phyloP scores from a whole-genome alignment of 1,284 basidiomycete genomes.

The Cutaneotrichosporon sp. region DNA sequence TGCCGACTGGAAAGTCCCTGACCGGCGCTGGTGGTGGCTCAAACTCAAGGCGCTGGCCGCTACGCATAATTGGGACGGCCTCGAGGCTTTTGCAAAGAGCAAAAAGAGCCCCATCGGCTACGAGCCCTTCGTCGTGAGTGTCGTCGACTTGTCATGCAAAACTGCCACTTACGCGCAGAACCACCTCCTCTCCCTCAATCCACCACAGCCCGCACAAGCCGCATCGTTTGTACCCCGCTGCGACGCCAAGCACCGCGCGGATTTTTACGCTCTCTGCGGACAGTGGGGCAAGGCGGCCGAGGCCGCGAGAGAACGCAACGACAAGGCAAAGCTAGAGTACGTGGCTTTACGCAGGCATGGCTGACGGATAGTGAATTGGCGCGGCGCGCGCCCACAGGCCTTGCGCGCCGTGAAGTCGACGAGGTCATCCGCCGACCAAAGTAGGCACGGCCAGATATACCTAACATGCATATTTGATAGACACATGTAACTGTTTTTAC shows the following conservation, averaged over 20 bases:
- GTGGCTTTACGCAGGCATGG: slow-evolving; percentile 41
- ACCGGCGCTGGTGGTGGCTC: slow-evolving; percentile 91
- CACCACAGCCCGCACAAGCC: slow-evolving; percentile 61
- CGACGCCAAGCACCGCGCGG: slow-evolving; percentile 71
- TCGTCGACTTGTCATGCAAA: too few relatives aligned
- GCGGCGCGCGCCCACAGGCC: slow-evolving; percentile 4
- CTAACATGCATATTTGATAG: not conserved
- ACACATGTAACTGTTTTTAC: not conserved
- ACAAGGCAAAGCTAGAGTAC: slow-evolving; percentile 74
- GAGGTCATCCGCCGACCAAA: slow-evolving; percentile 20
- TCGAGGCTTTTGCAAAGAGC: slow-evolving; percentile 75
- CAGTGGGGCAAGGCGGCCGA: slow-evolving; percentile 82
- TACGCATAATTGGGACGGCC: slow-evolving; percentile 72
- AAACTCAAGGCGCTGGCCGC: slow-evolving; percentile 76
- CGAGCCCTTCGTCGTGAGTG: slow-evolving; percentile 78
- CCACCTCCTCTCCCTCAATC: slow-evolving; percentile 36
- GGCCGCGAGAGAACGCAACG: slow-evolving; percentile 77
- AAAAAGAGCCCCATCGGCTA: slow-evolving; percentile 93
- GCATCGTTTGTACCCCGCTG: slow-evolving; percentile 69
- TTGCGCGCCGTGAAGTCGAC: slow-evolving; percentile 15
- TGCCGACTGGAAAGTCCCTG: slow-evolving; percentile 81
- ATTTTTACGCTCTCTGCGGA: slow-evolving; percentile 78
- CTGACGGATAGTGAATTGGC: slow-evolving; percentile 4
- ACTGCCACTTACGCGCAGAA: slow-evolving; percentile 25
- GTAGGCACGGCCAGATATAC: slow-evolving; percentile 3